Percentiles rank a stretch among this genome's conserved stretches.
phyloP scores from a whole-genome alignment of 768 basidiomycete genomes.

The Erythrobasidium yunnanense region DNA sequence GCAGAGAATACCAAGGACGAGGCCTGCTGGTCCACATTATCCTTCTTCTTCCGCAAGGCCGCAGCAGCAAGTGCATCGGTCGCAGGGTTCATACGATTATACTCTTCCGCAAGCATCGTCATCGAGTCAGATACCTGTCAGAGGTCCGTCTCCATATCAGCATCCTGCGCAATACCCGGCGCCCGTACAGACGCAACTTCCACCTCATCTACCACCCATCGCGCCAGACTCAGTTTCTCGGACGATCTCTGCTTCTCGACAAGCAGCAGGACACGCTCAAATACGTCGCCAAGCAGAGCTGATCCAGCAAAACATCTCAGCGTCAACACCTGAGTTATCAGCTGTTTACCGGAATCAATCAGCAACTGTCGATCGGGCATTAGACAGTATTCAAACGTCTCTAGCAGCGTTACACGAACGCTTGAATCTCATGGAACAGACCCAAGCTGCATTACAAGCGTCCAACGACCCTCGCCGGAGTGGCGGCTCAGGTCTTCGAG shows the following conservation, averaged over 20 bases:
- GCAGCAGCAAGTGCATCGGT: too few species aligned
- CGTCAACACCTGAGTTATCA: neutral
- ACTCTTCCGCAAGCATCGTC: neutral
- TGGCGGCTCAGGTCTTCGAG: neutral
- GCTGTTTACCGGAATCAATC: neutral
- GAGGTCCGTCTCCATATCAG: slow-evolving; percentile 14
- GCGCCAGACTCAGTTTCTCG: too few species aligned
- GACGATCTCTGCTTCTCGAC: too few species aligned
- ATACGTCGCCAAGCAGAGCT: too few species aligned
- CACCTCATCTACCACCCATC: slow-evolving; percentile 3
- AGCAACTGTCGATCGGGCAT: slow-evolving; percentile 6
- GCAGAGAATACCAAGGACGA: neutral
- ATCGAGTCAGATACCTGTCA: neutral
- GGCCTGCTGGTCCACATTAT: too few species aligned
- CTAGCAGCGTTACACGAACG: slow-evolving; percentile 22
- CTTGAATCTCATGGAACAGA: neutral
- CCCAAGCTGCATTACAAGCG: neutral
- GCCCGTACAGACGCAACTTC: slow-evolving; percentile 11
- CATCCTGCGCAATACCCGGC: slow-evolving; percentile 23
- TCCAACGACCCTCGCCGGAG: neutral
- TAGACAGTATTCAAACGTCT: slow-evolving; percentile 21
- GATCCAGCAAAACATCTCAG: too few species aligned
- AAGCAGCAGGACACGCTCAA: too few species aligned
- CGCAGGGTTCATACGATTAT: too few species aligned
- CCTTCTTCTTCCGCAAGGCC: too few species aligned